Base-by-base conservation (phyloP, 768 basidiomycete species). In the Lentinus brumalis region DNA sequence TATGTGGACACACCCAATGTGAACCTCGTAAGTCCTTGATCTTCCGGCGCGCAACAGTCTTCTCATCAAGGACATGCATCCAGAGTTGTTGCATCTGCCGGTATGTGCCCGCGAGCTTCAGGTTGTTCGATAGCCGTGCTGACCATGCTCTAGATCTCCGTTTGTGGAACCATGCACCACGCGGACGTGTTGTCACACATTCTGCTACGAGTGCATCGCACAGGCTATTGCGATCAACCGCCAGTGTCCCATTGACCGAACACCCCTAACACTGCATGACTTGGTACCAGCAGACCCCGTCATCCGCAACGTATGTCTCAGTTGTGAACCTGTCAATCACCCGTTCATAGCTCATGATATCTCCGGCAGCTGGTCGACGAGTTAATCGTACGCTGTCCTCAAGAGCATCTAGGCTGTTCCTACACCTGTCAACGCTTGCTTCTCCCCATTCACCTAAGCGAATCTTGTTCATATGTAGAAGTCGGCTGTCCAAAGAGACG, bases 191-290 rank as follows among this genome's bases (percentile, higher is more conserved):
- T 79, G 83, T 60, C 94, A 94, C 70, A 96, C 92, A 0, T 96
- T 96, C 72, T 96, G 94, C 72, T 74, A 75, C n/a, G 87, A 85
- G 32, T 96, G 94, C 69, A 91, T 95, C 61, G 66, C 76, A n/a
- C 78, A 79, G 52, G 90, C 94, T 0, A 80, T 96, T 4, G 71
- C 74, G 12, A 83, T 89, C 60, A 84, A 86, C 7, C 77, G 81
- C 0, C 86, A 87, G 62, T 96, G 94, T 71, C 94, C 94, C 11
- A 85, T 96, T 32, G 94, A 96, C 74, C 85, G 94, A 21, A 87
- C 84, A 14, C 79, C 85, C 0, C 78, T 96, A 35, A 73, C 76
- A 1, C 57, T 75, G n/a, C 76, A 75, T n/a, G 86, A 90, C 63
- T 75, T 94, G 56, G 67, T 68, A 1, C 84, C 86, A 16, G 88